phyloP scores from a whole-genome alignment of 768 basidiomycete genomes.

The Leccinum uliginosum region DNA sequence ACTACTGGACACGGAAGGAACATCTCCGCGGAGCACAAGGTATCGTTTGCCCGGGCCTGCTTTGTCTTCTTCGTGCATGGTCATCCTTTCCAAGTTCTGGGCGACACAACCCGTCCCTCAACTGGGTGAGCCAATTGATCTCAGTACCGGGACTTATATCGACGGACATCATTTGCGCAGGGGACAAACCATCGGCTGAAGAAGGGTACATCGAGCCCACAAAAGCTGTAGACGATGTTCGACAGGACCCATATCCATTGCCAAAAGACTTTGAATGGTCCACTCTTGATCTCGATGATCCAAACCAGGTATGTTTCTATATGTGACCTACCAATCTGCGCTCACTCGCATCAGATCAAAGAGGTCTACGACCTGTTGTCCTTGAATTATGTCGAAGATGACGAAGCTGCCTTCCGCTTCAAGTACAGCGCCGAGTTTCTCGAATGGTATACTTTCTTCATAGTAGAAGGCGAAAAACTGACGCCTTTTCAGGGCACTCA shows the following conservation, averaged over 20 bases:
- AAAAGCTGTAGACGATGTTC: slow-evolving; percentile 70
- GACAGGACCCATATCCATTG: slow-evolving; percentile 82
- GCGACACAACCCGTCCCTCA: slow-evolving; percentile 96
- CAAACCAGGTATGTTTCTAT: slow-evolving; percentile 53
- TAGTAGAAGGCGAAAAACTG: neutral
- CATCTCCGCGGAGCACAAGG: slow-evolving; percentile 87
- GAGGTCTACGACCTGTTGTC: slow-evolving; percentile 92
- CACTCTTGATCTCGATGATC: slow-evolving; percentile 71
- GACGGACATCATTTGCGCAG: slow-evolving; percentile 31
- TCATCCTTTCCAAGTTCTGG: slow-evolving; percentile 70
- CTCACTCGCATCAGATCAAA: slow-evolving; percentile 51
- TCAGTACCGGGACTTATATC: neutral
- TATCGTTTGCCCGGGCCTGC: slow-evolving; percentile 28
- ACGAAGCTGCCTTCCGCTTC: slow-evolving; percentile 94
- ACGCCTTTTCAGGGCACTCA: slow-evolving; percentile 68
- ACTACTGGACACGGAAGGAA: slow-evolving; percentile 73
- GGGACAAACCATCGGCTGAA: slow-evolving; percentile 56
- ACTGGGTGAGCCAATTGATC: slow-evolving; percentile 43
- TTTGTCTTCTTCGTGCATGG: slow-evolving; percentile 6
- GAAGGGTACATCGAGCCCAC: slow-evolving; percentile 91
- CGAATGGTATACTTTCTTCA: slow-evolving; percentile 55
- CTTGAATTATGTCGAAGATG: slow-evolving; percentile 94
- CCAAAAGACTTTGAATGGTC: slow-evolving; percentile 95
- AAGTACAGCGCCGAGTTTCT: slow-evolving; percentile 94
- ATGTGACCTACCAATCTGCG: neutral